These are phyloP conservation scores for Verticillium zaregamsianum DNA, from an alignment of 2,329 filamentous ascomycete genomes.

Conservation along the genomic window DNA sequence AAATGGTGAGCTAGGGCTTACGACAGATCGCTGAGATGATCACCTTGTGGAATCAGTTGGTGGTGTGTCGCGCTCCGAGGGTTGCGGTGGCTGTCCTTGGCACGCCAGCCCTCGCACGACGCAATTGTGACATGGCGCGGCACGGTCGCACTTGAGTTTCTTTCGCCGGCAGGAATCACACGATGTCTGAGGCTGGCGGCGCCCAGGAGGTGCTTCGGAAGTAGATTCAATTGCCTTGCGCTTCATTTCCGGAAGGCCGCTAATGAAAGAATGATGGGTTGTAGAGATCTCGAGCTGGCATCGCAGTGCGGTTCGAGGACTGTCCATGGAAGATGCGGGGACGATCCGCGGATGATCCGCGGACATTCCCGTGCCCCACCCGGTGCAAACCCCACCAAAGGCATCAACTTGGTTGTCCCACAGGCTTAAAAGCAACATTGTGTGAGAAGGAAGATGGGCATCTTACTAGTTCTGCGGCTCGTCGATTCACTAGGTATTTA, in stretches of 20 bases:
- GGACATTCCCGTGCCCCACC: neutral
- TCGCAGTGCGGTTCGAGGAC: neutral
- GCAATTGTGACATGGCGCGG: constrained; percentile 22
- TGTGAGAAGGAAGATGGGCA: too few relatives aligned
- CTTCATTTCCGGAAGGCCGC: constrained; percentile 3
- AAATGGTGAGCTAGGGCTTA: too few relatives aligned
- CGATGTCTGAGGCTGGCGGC: constrained; percentile 24
- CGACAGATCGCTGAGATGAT: neutral
- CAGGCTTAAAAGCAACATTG: too few relatives aligned
- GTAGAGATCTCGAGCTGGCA: neutral
- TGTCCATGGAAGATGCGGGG: constrained; percentile 4
- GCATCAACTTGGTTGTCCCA: too few relatives aligned
- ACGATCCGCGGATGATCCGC: constrained; percentile 9
- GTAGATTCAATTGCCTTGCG: neutral
- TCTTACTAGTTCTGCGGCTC: too few relatives aligned
- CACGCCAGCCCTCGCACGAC: constrained; percentile 19
- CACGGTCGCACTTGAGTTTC: constrained; percentile 27
- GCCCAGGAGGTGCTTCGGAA: neutral
- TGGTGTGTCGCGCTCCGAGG: neutral
- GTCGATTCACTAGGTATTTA: too few relatives aligned
- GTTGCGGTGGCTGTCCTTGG: constrained; percentile 9
- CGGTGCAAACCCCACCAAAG: neutral
- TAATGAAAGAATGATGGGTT: neutral
- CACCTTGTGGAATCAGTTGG: neutral
- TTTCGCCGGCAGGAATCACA: constrained; percentile 25